Conservation (phyloP, 768 basidiomycete genomes). For the Botryobasidium botryosum region DNA sequence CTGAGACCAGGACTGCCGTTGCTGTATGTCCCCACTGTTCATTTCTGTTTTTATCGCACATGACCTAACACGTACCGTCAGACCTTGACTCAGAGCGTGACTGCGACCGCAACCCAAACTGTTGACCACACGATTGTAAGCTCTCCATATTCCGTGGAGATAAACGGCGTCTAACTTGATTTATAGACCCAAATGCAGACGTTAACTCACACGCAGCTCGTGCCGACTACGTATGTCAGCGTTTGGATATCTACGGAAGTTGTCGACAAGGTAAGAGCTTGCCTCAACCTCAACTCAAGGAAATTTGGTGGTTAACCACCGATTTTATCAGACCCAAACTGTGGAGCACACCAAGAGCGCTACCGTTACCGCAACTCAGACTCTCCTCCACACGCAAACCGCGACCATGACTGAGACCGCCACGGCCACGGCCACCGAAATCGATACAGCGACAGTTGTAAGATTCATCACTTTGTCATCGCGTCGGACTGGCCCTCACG, state of each 20-base stretch:
- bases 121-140: too few species aligned
- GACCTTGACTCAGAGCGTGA: too few species aligned
- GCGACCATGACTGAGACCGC: slow-evolving; percentile 13
- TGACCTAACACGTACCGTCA: too few species aligned
- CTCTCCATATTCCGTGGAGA: too few species aligned
- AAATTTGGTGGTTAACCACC: slow-evolving; percentile 5
- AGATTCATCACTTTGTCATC: slow-evolving; percentile 28
- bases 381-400: slow-evolving; percentile 15
- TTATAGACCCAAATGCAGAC: too few species aligned
- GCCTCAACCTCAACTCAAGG: slow-evolving; percentile 1
- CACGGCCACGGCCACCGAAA: slow-evolving; percentile 14
- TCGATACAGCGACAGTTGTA: not conserved
- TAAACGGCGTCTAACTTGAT: too few species aligned
- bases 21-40: not conserved
- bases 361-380: slow-evolving; percentile 18
- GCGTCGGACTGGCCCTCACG: slow-evolving; percentile 6
- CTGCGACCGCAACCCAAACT: too few species aligned
- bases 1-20: too few species aligned
- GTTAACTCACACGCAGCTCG: slow-evolving; percentile 24
- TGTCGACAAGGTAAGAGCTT: slow-evolving; percentile 36
- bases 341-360: slow-evolving; percentile 23
- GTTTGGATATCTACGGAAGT: slow-evolving; percentile 39
- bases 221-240: slow-evolving; percentile 43
- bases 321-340: slow-evolving; percentile 41
- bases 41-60: not conserved